Conservation (phyloP, 306 rosid genomes). For the Albizia julibrissin region DNA sequence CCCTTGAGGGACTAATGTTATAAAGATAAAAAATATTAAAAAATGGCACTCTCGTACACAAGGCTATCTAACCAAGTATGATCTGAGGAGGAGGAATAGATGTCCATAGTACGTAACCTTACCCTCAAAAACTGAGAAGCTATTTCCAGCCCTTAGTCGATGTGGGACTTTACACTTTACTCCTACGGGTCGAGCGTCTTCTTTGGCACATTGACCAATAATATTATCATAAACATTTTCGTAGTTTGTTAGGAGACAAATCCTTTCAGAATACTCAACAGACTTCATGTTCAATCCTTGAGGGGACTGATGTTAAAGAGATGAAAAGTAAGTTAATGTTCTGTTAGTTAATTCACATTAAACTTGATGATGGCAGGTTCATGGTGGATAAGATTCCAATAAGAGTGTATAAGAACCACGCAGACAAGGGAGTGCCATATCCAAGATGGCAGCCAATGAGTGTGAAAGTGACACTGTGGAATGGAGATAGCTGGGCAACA, state of each 20-base stretch:
- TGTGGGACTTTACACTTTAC: too few relatives aligned
- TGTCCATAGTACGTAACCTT: too few relatives aligned
- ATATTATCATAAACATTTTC: too few relatives aligned
- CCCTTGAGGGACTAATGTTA: too few relatives aligned
- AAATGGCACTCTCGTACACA: too few relatives aligned
- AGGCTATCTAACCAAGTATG: too few relatives aligned
- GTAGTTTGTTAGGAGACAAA: not conserved
- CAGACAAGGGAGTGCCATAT: slow-evolving; percentile 75
- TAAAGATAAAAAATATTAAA: too few relatives aligned
- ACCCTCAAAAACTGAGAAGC: too few relatives aligned
- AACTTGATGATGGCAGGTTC: slow-evolving; percentile 45
- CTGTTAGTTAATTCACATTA: not conserved
- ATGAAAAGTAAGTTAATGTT: not conserved
- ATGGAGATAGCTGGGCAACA: slow-evolving; percentile 92
- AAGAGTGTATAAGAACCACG: slow-evolving; percentile 88
- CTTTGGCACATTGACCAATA: too few relatives aligned
- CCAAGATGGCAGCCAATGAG: slow-evolving; percentile 94
- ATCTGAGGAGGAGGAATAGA: too few relatives aligned
- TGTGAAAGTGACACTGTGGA: slow-evolving; percentile 73
- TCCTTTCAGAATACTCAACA: not conserved
- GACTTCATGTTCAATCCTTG: not conserved
- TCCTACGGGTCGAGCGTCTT: too few relatives aligned
- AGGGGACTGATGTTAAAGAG: not conserved
- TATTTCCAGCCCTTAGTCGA: too few relatives aligned
- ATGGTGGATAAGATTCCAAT: slow-evolving; percentile 85